Percentiles rank a stretch among this genome's conserved stretches.
Conservation (phyloP, 129 eudicot species). For the Chrysanthemum lavandulifolium region DNA sequence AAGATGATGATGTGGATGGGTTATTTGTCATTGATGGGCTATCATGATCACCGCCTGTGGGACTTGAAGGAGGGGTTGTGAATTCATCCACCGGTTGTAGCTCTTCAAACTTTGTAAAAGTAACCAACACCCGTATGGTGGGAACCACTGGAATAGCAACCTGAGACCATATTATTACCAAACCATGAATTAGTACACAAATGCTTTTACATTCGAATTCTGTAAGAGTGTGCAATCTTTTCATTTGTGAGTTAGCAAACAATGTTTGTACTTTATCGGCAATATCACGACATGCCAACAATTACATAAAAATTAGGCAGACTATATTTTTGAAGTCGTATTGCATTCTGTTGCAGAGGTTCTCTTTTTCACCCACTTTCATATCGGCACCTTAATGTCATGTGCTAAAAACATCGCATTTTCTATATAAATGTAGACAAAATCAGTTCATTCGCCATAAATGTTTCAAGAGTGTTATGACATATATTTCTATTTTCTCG, state of each 20-base stretch:
- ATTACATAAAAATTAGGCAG: not conserved
- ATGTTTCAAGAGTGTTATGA: not conserved
- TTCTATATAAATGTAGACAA: not conserved
- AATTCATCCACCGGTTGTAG: slow-evolving; percentile 83
- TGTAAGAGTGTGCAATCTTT: not conserved
- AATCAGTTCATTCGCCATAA: not conserved
- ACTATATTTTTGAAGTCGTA: not conserved
- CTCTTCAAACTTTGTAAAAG: slow-evolving; percentile 91
- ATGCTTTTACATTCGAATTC: not conserved
- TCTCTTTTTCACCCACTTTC: not conserved
- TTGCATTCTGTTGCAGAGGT: not conserved
- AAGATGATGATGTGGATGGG: slow-evolving; percentile 56
- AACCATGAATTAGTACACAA: not conserved
- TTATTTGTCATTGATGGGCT: slow-evolving; percentile 42
- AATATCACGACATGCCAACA: not conserved
- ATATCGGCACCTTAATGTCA: not conserved
- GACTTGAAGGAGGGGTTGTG: slow-evolving; percentile 95
- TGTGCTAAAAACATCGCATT: not conserved
- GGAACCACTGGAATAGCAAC: slow-evolving; percentile 94
- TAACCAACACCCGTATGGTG: slow-evolving; percentile 84
- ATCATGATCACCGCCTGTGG: slow-evolving; percentile 54
- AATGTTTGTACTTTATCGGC: not conserved
- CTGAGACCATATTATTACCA: slow-evolving; percentile 38
- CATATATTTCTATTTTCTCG: not conserved
- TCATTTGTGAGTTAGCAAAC: not conserved